Evolutionary conservation across 164 flowering plant genomes (phyloP), one percentile per base, ranked within the genome.

Genomic region (Taxillus chinensis): DNA sequence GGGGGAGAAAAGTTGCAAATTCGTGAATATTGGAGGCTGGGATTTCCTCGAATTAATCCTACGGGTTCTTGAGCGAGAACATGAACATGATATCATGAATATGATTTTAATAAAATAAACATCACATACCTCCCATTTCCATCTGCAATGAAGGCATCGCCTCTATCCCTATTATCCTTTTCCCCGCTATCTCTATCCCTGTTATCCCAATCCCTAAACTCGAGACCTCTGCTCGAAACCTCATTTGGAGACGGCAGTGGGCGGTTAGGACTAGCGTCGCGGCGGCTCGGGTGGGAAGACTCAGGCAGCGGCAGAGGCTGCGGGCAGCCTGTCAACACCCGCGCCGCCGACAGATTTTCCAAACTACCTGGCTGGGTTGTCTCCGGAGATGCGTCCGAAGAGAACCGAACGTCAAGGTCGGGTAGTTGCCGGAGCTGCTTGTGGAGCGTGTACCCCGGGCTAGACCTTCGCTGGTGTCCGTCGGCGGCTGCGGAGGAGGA

Each of bases 291-390:
- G 40, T 12, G 9, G 7, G 13, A 11, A 0, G 12, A 48, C 13
- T 62, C 72, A 8, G 80, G 80, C 7, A 71, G 45, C 2, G 76
- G 76, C 8, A 77, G 52, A 13, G 81, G 76, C 59, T 68, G 70
- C 10, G 75, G 73, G 50, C 12, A 50, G 3, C 62, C 51, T 3
- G 46, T 39, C 5, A 64, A 39, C 6, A 64, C 12, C 43, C 64
- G 45, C 15, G 61, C 15, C 41, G 59, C 17, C 10, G 58, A 59
- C 1, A 4, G 6, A 6, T 52, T 27, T 27, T 27, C 55, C 55
- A 15, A 14, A 46, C 16, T 50, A 15, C 57, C 39, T 38, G 45
- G 55, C 27, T 17, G 40, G 51, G 46, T 3, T 17, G n/a, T 55
- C 12, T 6, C 42, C 50, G 37, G 38, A 50, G 51, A 48, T 5